Base-by-base conservation (phyloP, 345 rosid genomes). In the Leavenworthia alabamica region DNA sequence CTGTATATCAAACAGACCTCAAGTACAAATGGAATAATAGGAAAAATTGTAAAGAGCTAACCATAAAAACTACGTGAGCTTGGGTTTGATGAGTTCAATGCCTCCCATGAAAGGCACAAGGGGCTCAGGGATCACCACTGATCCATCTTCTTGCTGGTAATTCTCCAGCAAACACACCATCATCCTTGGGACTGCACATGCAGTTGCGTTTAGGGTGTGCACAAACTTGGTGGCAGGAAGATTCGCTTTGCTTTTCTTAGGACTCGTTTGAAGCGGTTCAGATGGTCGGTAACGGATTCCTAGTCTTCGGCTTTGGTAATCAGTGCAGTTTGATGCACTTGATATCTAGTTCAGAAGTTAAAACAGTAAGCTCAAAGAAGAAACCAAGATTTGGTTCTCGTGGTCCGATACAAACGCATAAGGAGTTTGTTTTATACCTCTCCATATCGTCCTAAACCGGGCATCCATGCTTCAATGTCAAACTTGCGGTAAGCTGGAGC, bases 381-480 rank as follows among this genome's bases (percentile, higher is more conserved):
- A n/a, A n/a, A n/a, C n/a, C 50, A 48, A 22, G 29, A 29, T 6
- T 67, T 0, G 0, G 7, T 12, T 28, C 13, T 1, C 13, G 56
- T 52, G 46, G 23, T 61, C 11, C 2, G n/a, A 45, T 17, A 27
- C 23, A 68, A 7, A 66, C 23, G 12, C 7, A 20, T n/a, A 17
- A 12, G 58, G 64, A 14, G 29, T 48, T 17, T 32, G 54, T 28
- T 52, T 19, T n/a, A 56, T 79, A 92, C 98, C 96, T 92, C 96
- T 13, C 98, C 96, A 45, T 74, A 92, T 6, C 95, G 77, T 49
- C 86, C 98, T 54, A 91, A 77, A 64, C 98, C 95, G 6, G 98
- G 96, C 96, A 92, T 92, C 98, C 98, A 92, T 64, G 96, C 96
- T 71, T 92, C 98, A 70, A 89, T 83, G 74, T 92, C 98, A 73